phyloP scores from a whole-genome alignment of 225 moss, liverwort and hornwort genomes.

The Neckera pumila region DNA sequence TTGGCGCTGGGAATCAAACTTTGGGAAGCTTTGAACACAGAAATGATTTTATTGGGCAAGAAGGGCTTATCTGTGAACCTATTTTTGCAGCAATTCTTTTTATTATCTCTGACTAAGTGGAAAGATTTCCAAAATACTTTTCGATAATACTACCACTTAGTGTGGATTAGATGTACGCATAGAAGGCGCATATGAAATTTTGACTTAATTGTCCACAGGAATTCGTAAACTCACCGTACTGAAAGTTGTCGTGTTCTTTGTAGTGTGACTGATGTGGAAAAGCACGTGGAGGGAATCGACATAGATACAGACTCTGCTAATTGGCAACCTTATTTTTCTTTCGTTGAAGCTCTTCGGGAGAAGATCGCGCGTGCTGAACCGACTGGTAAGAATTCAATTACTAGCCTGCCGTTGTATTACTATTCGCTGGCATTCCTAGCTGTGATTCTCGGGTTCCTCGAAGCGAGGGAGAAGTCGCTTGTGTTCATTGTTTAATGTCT shows the following conservation, averaged over 20 bases:
- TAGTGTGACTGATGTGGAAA: slow-evolving; percentile 60
- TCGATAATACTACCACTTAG: neutral
- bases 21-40: neutral
- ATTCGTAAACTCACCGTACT: neutral
- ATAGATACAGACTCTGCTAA: slow-evolving; percentile 69
- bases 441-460: neutral
- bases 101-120: neutral
- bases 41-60: neutral
- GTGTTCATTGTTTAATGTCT: neutral
- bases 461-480: neutral
- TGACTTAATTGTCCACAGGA: neutral
- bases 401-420: neutral
- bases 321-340: slow-evolving; percentile 81
- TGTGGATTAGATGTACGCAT: neutral
- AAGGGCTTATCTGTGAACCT: neutral
- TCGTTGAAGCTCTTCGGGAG: slow-evolving; percentile 73
- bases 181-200: neutral
- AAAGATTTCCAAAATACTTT: neutral
- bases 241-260: neutral
- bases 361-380: slow-evolving; percentile 69
- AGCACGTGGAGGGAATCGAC: slow-evolving; percentile 58
- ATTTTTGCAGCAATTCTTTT: neutral
- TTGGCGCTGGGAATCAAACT: neutral
- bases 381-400: slow-evolving; percentile 36
- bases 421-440: neutral